A percentile compares a stretch with the other conserved stretches of the same genome.
phyloP scores from a whole-genome alignment of 176 grass and related monocot species.

The Raddia guianensis region DNA sequence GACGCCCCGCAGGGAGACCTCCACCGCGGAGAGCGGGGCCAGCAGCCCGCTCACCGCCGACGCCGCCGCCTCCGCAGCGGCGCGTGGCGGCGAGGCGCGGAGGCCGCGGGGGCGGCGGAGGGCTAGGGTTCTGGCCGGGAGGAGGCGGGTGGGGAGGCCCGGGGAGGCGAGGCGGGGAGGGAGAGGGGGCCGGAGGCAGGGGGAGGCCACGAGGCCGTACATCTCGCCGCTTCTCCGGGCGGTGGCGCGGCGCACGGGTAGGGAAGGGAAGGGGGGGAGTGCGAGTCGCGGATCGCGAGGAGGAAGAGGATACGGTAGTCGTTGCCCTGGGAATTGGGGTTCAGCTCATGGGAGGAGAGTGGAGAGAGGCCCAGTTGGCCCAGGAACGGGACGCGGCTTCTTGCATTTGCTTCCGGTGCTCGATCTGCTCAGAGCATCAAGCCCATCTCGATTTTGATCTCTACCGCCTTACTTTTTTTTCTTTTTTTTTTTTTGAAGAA shows the following conservation, averaged over 20 bases:
- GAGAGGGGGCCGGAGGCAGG: conserved; percentile 33
- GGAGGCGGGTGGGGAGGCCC: conserved; percentile 16
- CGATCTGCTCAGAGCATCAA: too few species aligned
- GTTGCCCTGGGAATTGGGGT: too few species aligned
- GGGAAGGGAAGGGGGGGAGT: too few species aligned
- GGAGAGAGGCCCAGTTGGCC: too few species aligned
- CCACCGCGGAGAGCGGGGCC: conserved; percentile 48
- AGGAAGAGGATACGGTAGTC: not conserved
- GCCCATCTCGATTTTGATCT: too few species aligned
- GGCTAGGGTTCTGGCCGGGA: conserved; percentile 43
- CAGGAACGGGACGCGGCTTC: too few species aligned
- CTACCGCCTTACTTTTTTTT: too few species aligned
- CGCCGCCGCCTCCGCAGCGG: conserved; percentile 42
- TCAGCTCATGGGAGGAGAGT: too few species aligned
- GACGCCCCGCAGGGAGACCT: conserved; percentile 50
- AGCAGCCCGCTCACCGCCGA: conserved; percentile 54
- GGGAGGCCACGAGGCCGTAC: conserved; percentile 48
- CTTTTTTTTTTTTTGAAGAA: too few species aligned
- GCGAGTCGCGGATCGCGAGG: not conserved
- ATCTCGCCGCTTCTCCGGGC: conserved; percentile 19
- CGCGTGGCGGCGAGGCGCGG: conserved; percentile 34
- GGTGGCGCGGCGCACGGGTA: not conserved
- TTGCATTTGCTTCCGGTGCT: too few species aligned
- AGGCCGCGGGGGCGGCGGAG: conserved; percentile 30
- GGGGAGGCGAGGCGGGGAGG: not conserved